Evolutionary conservation across 306 rosid species (phyloP).

Genomic region (Castanea crenata): DNA sequence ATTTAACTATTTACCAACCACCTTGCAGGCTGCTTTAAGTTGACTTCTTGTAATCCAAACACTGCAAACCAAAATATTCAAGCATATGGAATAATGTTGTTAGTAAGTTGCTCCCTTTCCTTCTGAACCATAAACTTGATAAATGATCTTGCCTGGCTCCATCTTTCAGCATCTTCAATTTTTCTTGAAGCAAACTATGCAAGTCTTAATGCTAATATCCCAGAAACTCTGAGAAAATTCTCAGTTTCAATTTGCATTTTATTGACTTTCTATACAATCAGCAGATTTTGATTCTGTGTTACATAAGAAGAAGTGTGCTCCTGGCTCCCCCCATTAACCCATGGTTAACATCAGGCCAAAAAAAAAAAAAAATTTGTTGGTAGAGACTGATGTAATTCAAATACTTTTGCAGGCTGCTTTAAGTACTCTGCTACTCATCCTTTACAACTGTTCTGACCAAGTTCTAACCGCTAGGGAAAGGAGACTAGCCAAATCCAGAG

Average conservation of each 20-base stretch:
- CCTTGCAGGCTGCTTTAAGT: slow-evolving; percentile 82
- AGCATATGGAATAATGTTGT: slow-evolving; percentile 82
- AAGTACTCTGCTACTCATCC: slow-evolving; percentile 83
- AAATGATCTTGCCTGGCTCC: slow-evolving; percentile 7
- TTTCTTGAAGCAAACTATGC: background rate
- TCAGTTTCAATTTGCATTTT: slow-evolving; percentile 4
- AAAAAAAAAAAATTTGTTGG: slow-evolving; percentile 11
- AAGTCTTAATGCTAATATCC: slow-evolving; percentile 1
- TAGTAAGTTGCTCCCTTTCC: slow-evolving; percentile 54
- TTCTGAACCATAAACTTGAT: slow-evolving; percentile 28
- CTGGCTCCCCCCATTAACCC: background rate
- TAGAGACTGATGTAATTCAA: slow-evolving; percentile 34
- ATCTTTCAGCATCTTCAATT: background rate
- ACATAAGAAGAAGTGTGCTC: background rate
- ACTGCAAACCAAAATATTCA: slow-evolving; percentile 71
- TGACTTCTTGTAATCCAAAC: slow-evolving; percentile 80
- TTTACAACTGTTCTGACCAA: slow-evolving; percentile 97
- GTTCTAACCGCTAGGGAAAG: slow-evolving; percentile 86
- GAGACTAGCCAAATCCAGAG: slow-evolving; percentile 76
- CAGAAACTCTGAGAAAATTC: slow-evolving; percentile 2
- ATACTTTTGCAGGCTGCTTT: slow-evolving; percentile 89
- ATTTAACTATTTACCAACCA: slow-evolving; percentile 38
- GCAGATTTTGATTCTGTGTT: background rate
- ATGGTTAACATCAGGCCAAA: slow-evolving; percentile 8
- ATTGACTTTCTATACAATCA: background rate